phyloP scores from a whole-genome alignment of 306 rosid species.

The Fragaria vesca region DNA sequence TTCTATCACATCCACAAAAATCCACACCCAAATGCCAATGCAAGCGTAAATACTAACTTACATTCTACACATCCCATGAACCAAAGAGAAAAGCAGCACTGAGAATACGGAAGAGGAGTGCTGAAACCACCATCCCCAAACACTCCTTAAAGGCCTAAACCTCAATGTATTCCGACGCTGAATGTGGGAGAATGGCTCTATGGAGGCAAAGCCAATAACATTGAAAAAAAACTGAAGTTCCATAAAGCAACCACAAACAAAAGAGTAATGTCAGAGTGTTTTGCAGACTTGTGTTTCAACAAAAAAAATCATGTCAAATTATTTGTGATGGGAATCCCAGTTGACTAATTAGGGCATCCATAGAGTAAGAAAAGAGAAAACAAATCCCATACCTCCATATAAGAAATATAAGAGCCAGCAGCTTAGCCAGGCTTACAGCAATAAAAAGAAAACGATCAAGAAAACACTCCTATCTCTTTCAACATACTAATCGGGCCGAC shows the following conservation, averaged over 20 bases:
- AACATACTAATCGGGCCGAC: slow-evolving; percentile 49
- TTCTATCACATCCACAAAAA: no score
- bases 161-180: not conserved
- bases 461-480: slow-evolving; percentile 45
- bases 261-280: slow-evolving; percentile 7
- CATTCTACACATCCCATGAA: not conserved
- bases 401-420: slow-evolving; percentile 49
- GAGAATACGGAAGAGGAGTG: not conserved
- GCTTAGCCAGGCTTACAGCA: slow-evolving; percentile 55
- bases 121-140: not conserved
- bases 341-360: slow-evolving; percentile 47
- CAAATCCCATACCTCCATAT: slow-evolving; percentile 39
- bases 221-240: not conserved
- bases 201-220: not conserved
- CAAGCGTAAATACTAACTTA: not conserved
- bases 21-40: not conserved
- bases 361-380: slow-evolving; percentile 23
- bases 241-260: not conserved
- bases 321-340: slow-evolving; percentile 53
- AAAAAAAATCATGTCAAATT: slow-evolving; percentile 38
- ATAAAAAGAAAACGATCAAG: slow-evolving; percentile 28
- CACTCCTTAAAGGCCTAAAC: not conserved
- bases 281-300: slow-evolving; percentile 22
- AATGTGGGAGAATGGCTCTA: not conserved
- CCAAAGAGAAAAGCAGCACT: not conserved